These are phyloP conservation scores for Rhizopogon salebrosus DNA, from an alignment of 768 basidiomycete species.

Conservation along the genomic window DNA sequence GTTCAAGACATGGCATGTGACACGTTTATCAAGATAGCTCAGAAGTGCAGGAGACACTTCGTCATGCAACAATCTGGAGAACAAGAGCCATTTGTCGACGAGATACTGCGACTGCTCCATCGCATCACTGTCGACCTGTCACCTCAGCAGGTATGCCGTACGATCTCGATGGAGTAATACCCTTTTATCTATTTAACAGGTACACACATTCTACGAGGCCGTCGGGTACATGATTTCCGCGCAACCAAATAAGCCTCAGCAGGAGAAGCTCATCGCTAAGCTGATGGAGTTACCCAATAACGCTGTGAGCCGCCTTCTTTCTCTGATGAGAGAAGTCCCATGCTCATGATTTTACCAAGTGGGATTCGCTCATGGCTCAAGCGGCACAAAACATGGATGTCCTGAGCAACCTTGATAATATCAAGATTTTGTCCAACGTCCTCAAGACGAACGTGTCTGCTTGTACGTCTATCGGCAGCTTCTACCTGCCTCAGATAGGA, in stretches of 20 bases:
- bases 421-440: slow-evolving; percentile 95
- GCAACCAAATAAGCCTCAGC: slow-evolving; percentile 95
- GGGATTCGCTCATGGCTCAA: slow-evolving; percentile 96
- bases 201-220: slow-evolving; percentile 98
- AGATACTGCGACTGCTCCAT: slow-evolving; percentile 88
- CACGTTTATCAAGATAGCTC: slow-evolving; percentile 99
- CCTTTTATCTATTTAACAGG: slow-evolving; percentile 27
- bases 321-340: not conserved
- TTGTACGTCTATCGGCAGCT: slow-evolving; percentile 93
- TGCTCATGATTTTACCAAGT: slow-evolving; percentile 42
- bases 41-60: slow-evolving; percentile 96
- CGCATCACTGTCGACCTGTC: slow-evolving; percentile 92
- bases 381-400: slow-evolving; percentile 92
- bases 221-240: slow-evolving; percentile 99
- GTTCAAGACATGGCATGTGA: slow-evolving; percentile 99
- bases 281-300: slow-evolving; percentile 97
- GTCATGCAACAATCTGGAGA: slow-evolving; percentile 98
- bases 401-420: slow-evolving; percentile 83
- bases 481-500: slow-evolving; percentile 96
- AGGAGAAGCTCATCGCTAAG: slow-evolving; percentile 91
- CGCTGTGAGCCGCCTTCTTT: slow-evolving; percentile 53
- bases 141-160: slow-evolving; percentile 61
- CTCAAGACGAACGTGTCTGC: slow-evolving; percentile 98
- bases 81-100: slow-evolving; percentile 95
- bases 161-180: slow-evolving; percentile 7